Percentiles rank a stretch among this genome's conserved stretches.
phyloP scores from a whole-genome alignment of 2,329 filamentous ascomycete species.

The Ceratocystis albifundus region DNA sequence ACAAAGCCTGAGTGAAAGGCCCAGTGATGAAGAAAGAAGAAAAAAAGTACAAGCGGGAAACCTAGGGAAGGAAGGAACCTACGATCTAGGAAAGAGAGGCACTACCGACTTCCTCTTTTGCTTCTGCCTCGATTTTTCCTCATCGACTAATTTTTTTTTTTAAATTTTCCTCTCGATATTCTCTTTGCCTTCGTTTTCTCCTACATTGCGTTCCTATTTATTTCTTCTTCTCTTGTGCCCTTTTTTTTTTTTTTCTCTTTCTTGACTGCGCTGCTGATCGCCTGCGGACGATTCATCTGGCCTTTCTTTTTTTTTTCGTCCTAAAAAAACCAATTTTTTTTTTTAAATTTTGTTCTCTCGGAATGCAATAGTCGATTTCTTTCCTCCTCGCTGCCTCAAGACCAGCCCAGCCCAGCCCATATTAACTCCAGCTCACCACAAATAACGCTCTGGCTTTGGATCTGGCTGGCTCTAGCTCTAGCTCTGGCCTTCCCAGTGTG shows the following conservation, averaged over 20 bases:
- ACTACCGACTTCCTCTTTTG: neutral
- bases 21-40: neutral
- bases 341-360: constrained; percentile 16
- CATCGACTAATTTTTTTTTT: neutral
- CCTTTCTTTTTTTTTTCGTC: constrained; percentile 1
- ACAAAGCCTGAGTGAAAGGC: neutral
- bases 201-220: neutral
- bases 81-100: constrained; percentile 8
- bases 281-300: constrained; percentile 2
- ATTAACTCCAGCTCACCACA: neutral
- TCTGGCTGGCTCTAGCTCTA: constrained; percentile 3
- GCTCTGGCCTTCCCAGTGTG: neutral
- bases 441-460: neutral
- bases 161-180: neutral
- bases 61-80: constrained; percentile 11
- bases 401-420: too few relatives aligned
- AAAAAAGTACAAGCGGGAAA: neutral
- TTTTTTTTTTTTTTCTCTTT: neutral
- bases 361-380: constrained; percentile 18
- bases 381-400: constrained; percentile 10
- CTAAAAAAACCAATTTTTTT: constrained; percentile 4
- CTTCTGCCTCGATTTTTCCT: constrained; percentile 5
- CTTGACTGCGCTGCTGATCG: neutral
- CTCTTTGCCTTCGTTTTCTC: neutral
- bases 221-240: neutral